Conservation (phyloP, 495 filamentous ascomycete genomes). For the Aspergillus heteromorphus region DNA sequence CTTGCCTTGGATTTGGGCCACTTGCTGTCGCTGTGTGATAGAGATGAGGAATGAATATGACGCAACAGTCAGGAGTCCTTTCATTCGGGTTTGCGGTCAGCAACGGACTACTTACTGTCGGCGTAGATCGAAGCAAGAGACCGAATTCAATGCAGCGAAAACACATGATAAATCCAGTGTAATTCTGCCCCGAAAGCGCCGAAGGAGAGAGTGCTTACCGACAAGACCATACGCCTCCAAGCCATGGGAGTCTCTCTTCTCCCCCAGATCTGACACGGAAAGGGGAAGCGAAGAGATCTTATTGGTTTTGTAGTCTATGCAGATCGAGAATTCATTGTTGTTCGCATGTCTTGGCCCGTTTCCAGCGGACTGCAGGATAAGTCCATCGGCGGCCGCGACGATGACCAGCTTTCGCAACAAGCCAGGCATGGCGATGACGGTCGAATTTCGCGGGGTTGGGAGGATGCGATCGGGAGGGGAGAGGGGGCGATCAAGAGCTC, state of each 20-base stretch:
- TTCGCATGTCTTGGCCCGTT: conserved; percentile 40
- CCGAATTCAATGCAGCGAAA: background rate
- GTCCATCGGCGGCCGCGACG: conserved; percentile 78
- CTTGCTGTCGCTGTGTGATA: conserved; percentile 77
- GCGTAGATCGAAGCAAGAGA: background rate
- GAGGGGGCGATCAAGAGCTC: background rate
- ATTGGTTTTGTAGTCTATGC: conserved; percentile 71
- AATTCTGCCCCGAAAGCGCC: too few species aligned
- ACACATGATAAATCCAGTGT: too few species aligned
- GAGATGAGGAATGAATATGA: conserved; percentile 74
- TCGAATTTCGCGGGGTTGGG: background rate
- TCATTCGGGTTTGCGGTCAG: background rate
- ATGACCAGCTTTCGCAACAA: conserved; percentile 74
- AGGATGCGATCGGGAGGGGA: background rate
- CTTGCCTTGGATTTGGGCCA: conserved; percentile 75
- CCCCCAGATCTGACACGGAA: conserved; percentile 29
- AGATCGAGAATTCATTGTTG: conserved; percentile 46
- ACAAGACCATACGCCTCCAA: conserved; percentile 83
- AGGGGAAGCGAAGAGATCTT: conserved; percentile 43
- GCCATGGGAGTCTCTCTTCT: conserved; percentile 24
- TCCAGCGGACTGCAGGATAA: conserved; percentile 70
- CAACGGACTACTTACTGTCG: background rate
- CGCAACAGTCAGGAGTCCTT: conserved; percentile 70
- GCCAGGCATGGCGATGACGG: conserved; percentile 64
- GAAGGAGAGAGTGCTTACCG: conserved; percentile 49